These are phyloP conservation scores for Leptosphaerulina australis DNA, from an alignment of 2,329 filamentous ascomycete species.

Conservation along the genomic window DNA sequence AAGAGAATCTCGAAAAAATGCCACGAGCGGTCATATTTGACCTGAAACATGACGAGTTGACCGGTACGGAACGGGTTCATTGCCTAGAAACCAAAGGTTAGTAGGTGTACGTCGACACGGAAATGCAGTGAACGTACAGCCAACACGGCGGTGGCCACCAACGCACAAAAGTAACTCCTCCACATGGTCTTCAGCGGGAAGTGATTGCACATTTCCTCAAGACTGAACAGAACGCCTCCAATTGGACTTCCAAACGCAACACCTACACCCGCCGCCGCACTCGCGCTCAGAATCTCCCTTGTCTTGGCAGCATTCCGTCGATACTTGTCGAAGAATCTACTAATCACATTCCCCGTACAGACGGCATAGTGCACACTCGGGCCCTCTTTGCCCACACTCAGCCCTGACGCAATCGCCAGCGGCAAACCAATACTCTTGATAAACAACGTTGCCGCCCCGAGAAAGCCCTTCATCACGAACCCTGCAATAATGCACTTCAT, in stretches of 20 bases:
- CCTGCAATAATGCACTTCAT: constrained; percentile 99
- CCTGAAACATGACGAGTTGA: constrained; percentile 98
- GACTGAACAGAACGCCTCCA: constrained; percentile 91
- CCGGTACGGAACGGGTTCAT: constrained; percentile 99
- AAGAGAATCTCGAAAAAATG: constrained; percentile 97
- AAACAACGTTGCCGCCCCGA: constrained; percentile 86
- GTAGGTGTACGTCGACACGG: too few relatives aligned
- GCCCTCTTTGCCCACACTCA: constrained; percentile 96
- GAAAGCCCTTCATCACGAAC: constrained; percentile 98
- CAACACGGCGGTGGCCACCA: constrained; percentile 91
- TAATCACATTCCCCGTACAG: constrained; percentile 96
- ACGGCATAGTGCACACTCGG: constrained; percentile 99
- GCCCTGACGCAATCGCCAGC: constrained; percentile 87
- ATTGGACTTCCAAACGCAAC: constrained; percentile 98
- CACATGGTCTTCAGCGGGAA: constrained; percentile 98
- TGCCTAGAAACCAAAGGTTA: too few relatives aligned
- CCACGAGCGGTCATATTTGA: constrained; percentile 93
- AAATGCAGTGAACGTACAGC: constrained; percentile 57
- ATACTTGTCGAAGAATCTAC: constrained; percentile 90
- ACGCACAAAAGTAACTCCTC: constrained; percentile 96
- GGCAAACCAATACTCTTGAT: constrained; percentile 95
- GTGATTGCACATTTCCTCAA: constrained; percentile 97
- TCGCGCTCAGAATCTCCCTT: constrained; percentile 91
- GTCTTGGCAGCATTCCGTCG: constrained; percentile 90
- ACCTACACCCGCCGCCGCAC: constrained; percentile 90